Percentiles rank a stretch among this genome's conserved stretches.
Evolutionary conservation across 306 rosid genomes (phyloP).

Genomic region (Senna siamea): DNA sequence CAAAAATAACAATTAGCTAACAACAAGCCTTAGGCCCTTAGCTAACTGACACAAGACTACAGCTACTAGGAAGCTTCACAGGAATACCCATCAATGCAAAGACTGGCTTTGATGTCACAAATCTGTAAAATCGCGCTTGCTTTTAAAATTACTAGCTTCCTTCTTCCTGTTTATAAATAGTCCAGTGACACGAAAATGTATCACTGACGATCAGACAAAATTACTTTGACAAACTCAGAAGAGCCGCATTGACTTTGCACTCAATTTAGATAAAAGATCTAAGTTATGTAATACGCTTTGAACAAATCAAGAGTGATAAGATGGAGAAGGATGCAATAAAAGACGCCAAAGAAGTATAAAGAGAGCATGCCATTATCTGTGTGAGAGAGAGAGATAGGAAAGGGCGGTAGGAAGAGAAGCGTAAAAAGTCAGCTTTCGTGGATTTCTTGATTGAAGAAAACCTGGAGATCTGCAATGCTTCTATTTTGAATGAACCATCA

Average conservation of each 20-base stretch:
- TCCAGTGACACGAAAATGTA: neutral
- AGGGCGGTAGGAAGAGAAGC: neutral
- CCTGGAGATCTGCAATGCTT: neutral
- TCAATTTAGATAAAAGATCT: neutral
- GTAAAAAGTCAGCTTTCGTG: neutral
- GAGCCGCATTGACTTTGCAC: neutral
- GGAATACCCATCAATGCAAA: neutral
- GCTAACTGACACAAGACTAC: neutral
- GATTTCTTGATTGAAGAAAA: neutral
- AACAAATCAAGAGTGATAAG: neutral
- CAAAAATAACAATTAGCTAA: neutral
- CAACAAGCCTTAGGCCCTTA: neutral
- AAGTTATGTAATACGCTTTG: neutral
- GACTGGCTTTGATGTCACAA: neutral
- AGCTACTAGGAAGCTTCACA: neutral
- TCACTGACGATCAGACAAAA: slow-evolving; percentile 1
- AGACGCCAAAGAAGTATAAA: neutral
- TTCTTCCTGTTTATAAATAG: slow-evolving; percentile 3
- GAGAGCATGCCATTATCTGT: neutral
- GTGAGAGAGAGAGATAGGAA: neutral
- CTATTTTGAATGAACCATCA: neutral
- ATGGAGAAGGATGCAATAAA: neutral
- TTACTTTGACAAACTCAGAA: neutral
- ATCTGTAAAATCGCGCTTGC: neutral
- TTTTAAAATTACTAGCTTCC: neutral